Evolutionary conservation across 495 filamentous ascomycete species (phyloP).

Genomic region (Neurospora sp.): DNA sequence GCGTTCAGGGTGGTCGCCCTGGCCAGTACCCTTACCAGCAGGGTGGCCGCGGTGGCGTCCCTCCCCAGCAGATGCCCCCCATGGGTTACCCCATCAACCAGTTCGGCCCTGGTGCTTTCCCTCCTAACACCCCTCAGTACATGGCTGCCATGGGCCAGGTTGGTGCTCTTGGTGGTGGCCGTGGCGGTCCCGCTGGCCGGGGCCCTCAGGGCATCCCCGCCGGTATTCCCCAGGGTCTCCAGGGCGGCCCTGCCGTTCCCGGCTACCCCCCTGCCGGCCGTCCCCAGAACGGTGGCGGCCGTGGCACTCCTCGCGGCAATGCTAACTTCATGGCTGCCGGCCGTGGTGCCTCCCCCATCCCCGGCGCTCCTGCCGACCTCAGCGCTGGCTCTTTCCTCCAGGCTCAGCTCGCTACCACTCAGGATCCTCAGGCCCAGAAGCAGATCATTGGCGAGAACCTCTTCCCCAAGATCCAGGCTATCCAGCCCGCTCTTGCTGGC

Average conservation of each 20-base stretch:
- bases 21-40: slow-evolving; percentile 77
- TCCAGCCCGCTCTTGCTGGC: slow-evolving; percentile 89
- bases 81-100: slow-evolving; percentile 67
- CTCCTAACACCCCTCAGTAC: slow-evolving; percentile 40
- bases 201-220: slow-evolving; percentile 63
- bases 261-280: slow-evolving; percentile 46
- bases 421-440: slow-evolving; percentile 72
- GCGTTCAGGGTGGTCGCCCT: slow-evolving; percentile 69
- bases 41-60: slow-evolving; percentile 68
- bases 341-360: slow-evolving; percentile 33
- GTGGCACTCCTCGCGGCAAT: slow-evolving; percentile 26
- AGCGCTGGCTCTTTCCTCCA: slow-evolving; percentile 35
- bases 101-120: slow-evolving; percentile 56
- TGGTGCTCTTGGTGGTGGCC: slow-evolving; percentile 51
- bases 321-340: slow-evolving; percentile 37
- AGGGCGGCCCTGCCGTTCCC: slow-evolving; percentile 50
- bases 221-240: slow-evolving; percentile 48
- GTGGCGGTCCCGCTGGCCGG: slow-evolving; percentile 61
- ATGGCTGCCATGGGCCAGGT: slow-evolving; percentile 59
- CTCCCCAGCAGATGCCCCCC: slow-evolving; percentile 68
- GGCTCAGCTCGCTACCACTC: slow-evolving; percentile 37
- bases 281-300: slow-evolving; percentile 32
- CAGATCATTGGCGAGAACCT: slow-evolving; percentile 94
- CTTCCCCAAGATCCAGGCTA: slow-evolving; percentile 91
- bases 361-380: slow-evolving; percentile 22